Base-by-base conservation (phyloP, 129 eudicot genomes). In the Lonicera japonica region DNA sequence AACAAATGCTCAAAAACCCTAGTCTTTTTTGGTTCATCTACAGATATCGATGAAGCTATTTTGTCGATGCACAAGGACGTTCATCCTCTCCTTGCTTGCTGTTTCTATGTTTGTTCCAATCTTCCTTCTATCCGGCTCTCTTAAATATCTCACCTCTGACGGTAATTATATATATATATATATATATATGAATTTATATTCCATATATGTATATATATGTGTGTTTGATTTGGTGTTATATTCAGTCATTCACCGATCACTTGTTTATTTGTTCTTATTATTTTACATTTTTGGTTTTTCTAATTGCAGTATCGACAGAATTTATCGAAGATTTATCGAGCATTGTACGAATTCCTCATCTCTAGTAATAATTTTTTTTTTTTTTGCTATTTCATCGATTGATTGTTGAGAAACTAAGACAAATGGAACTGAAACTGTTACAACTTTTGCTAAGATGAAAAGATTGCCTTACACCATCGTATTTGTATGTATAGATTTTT, bases 71-170 rank as follows among this genome's bases (percentile, higher is more conserved):
- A 75, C 88, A 77, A 85, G 96, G 95, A 88, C 75, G 60, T 79
- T 75, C 68, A 88, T 94, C 88, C 92, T 94, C 85, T 94, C 82
- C 34, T 56, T 94, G 61, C 92, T 94, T 5, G 73, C 71, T 50
- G 77, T 92, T 64, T 82, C 91, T 9, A 82, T 94, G 11, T 70
- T 83, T 16, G 75, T 82, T 23, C 96, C 99, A 16, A 60, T 94
- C 52, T 63, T 88, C 56, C 45, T 88, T 36, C 83, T 85, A 17
- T 83, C 95, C 53, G 58, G 78, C 54, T 25, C 61, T 47, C 65
- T 73, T 10, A 29, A 62, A 7, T 5, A 6, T 21, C 21, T 34
- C 55, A 50, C 55, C n/a, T 17, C 55, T 50, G 20, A 50, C 19
- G 55, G 55, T 50, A 50, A 14, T 20, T 50, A 20, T 10, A 9